A percentile compares a stretch with the other conserved stretches of the same genome.
These are phyloP conservation scores for Leptographium lundbergii DNA, from an alignment of 2,329 filamentous ascomycete species.

Conservation along the genomic window DNA sequence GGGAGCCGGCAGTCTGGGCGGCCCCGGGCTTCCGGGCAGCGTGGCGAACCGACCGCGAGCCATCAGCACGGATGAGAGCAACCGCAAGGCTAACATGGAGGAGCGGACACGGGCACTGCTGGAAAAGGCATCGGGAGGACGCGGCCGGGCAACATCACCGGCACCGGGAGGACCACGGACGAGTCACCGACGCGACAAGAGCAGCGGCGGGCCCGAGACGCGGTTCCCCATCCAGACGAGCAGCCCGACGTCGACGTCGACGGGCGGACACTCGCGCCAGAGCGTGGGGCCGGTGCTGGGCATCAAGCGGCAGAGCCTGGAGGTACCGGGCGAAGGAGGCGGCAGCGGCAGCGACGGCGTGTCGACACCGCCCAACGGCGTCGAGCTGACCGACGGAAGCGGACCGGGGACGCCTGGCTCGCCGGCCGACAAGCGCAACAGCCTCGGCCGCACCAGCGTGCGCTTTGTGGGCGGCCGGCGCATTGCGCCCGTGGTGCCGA, in stretches of 20 bases:
- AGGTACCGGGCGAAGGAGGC: conserved; percentile 53
- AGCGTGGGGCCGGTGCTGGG: conserved; percentile 37
- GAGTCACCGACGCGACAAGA: conserved; percentile 67
- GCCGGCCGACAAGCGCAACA: conserved; percentile 50
- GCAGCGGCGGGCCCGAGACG: conserved; percentile 58
- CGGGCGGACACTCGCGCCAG: conserved; percentile 33
- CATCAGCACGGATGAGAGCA: conserved; percentile 91
- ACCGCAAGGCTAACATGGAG: conserved; percentile 86
- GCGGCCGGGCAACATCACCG: conserved; percentile 65
- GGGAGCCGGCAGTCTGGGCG: background rate
- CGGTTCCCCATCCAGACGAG: conserved; percentile 73
- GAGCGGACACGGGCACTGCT: conserved; percentile 77
- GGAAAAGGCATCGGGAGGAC: conserved; percentile 47
- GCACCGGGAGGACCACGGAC: conserved; percentile 41
- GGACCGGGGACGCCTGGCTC: conserved; percentile 9
- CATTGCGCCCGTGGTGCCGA: conserved; percentile 24
- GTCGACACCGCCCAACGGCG: conserved; percentile 14
- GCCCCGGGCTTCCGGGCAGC: background rate
- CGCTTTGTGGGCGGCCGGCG: conserved; percentile 41
- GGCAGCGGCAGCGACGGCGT: conserved; percentile 16
- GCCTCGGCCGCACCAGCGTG: conserved; percentile 40
- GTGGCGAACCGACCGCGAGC: conserved; percentile 56
- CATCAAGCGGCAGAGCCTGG: conserved; percentile 57
- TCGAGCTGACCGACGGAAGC: conserved; percentile 1
- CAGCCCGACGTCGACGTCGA: conserved; percentile 41